Evolutionary conservation across 495 filamentous ascomycete species (phyloP), one percentile per base, ranked within the genome.

Genomic region (Immersiella caudata): DNA sequence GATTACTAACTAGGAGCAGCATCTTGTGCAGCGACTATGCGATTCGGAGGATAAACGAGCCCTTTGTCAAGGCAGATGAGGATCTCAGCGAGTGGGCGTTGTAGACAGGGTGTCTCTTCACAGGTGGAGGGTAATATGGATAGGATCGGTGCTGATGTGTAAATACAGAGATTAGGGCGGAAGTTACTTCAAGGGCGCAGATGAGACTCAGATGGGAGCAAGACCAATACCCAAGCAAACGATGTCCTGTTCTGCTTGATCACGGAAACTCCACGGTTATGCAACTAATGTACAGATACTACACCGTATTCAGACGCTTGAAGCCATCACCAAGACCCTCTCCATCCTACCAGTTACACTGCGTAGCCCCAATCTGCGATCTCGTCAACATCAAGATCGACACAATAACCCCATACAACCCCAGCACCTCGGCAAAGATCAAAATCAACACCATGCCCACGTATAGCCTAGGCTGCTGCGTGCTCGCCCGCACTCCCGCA

Each of bases 381-480:
- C 68, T 76, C 8, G 78, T 80, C 63, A 80, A 62, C 79, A 80
- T 80, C 46, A 82, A 62, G 20, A 82, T 81, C 0, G 73, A 71
- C 14, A 81, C 79, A 21, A 82, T 77, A 1, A 80, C 77, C 0
- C 80, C 79, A 64, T 82, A 79, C 57, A 96, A 83, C 29, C 94
- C 93, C 67, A 97, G 79, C 40, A 97, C 94, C 80, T 97, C 94
- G 35, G 89, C 91, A 73, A 97, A 96, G 83, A 97, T 97, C 71
- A 97, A 80, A 68, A 97, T 94, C 71, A 97, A 79, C 69, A 97
- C 93, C 93, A 97, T 96, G 69, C 94, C 94, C 36, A 96, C 90
- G 75, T 93, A 97, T 25, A 97, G 87, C 56, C 93, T 86, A 16
- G 89, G 92, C 79, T 97, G 94, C 73, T 90, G 88, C 82, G 95